These are phyloP conservation scores for Juncus inflexus DNA, from an alignment of 176 grass and related monocot species.

Conservation along the genomic window DNA sequence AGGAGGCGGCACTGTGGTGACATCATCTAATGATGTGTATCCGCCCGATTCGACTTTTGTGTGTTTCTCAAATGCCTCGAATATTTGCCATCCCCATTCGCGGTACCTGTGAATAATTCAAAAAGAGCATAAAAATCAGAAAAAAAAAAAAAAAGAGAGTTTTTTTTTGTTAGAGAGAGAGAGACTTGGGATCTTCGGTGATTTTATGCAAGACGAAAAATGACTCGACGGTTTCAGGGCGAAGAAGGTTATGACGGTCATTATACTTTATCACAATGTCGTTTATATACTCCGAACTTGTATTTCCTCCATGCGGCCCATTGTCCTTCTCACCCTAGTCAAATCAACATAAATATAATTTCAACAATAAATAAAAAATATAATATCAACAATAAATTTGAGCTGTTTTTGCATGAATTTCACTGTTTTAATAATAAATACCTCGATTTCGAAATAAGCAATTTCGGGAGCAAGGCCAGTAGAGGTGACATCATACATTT, in stretches of 20 bases:
- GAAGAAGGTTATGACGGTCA: constrained; percentile 92
- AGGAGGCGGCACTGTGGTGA: constrained; percentile 67
- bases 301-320: constrained; percentile 82
- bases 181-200: constrained; percentile 87
- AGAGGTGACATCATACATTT: constrained; percentile 92
- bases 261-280: constrained; percentile 78
- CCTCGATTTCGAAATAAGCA: constrained; percentile 88
- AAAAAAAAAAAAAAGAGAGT: neutral
- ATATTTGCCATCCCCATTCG: constrained; percentile 98
- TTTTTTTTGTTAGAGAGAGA: neutral
- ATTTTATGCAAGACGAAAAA: constrained; percentile 85
- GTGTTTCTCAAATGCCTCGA: constrained; percentile 87
- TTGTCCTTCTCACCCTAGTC: constrained; percentile 57
- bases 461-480: constrained; percentile 98
- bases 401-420: neutral
- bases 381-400: constrained; percentile 2
- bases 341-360: constrained; percentile 11
- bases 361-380: constrained; percentile 7
- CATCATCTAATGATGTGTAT: constrained; percentile 89
- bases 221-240: constrained; percentile 95
- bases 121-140: no score
- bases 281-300: constrained; percentile 72
- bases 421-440: constrained; percentile 16
- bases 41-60: constrained; percentile 91
- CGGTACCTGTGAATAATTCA: constrained; percentile 56